Base-by-base conservation (phyloP, 2,329 filamentous ascomycete genomes). In the Ambrosiella beaveri region DNA sequence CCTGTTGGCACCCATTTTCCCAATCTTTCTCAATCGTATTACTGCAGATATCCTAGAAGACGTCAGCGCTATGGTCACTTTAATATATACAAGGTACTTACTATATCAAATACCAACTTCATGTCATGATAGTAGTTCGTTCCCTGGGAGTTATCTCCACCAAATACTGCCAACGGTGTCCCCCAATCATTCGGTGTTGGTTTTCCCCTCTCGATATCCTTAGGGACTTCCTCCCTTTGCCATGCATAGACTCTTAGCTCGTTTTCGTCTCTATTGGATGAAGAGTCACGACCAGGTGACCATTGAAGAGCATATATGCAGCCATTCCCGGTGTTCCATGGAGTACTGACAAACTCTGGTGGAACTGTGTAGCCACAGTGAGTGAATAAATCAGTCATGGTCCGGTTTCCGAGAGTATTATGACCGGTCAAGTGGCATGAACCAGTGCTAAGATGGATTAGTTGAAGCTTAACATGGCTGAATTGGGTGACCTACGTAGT, bases 221-320 rank as follows among this genome's bases (percentile, higher is more conserved):
- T 65, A 0, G 88, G 88, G 45, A 90, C 78, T 7, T 68, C 66
- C 37, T 69, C 70, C n/a, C 84, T 78, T 1, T 81, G 73, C 68
- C 89, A 94, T 72, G 86, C 86, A 81, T 84, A 94, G 62, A 93
- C 74, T 58, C 76, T 39, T 7, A 56, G 8, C 15, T 56, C 39
- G 4, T 54, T 49, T 2, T 50, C n/a, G 35, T 17, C 37, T 8
- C 35, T 36, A 8, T 49, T 15, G 9, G 47, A n/a, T n/a, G 44
- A 17, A 17, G 7, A 13, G 40, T 35, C 52, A 13, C 44, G n/a
- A 1, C 78, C 69, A 8, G 73, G 70, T 54, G 83, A 83, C 86
- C 87, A 93, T 64, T 84, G 74, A 63, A 84, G 77, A 5, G 81
- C 83, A 63, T 85, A 87, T 2, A 86, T 76, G 36, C 84, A 84